Evolutionary conservation across 768 basidiomycete species (phyloP).

Genomic region (Hypholoma sublateritium): DNA sequence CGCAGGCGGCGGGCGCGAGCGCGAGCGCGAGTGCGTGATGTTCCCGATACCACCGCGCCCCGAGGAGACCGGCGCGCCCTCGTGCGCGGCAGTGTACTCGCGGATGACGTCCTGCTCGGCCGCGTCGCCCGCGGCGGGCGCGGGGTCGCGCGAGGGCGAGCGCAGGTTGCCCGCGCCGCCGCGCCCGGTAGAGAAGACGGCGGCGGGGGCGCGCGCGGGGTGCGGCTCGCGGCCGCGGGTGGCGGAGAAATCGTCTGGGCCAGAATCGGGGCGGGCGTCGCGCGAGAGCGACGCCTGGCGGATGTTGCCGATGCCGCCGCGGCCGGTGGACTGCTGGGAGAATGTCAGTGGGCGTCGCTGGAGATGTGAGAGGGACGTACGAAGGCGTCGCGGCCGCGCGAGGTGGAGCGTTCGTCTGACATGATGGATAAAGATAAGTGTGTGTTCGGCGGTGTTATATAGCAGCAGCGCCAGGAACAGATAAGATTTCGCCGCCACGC

Average conservation of each 20-base stretch:
- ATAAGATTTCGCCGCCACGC: not conserved
- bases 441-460: not conserved
- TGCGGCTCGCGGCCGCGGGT: conserved; percentile 63
- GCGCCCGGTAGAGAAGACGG: conserved; percentile 59
- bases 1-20: conserved; percentile 36
- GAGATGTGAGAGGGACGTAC: conserved; percentile 28
- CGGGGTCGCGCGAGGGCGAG: conserved; percentile 64
- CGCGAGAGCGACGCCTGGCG: conserved; percentile 40
- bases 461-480: not conserved
- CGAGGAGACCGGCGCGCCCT: conserved; percentile 44
- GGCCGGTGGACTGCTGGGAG: conserved; percentile 54
- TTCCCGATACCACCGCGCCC: conserved; percentile 70
- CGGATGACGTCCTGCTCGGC: conserved; percentile 47
- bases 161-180: conserved; percentile 88
- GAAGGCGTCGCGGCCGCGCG: not conserved
- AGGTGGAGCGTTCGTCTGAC: not conserved
- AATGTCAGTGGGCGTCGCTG: not conserved
- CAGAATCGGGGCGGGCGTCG: conserved; percentile 39
- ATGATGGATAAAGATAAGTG: not conserved
- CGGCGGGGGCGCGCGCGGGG: conserved; percentile 30
- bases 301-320: conserved; percentile 68
- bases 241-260: conserved; percentile 54
- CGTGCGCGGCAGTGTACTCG: conserved; percentile 29
- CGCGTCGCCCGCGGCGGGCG: conserved; percentile 20
- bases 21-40: conserved; percentile 43